Conservation (phyloP, 129 eudicot species). For the Calendula officinalis region DNA sequence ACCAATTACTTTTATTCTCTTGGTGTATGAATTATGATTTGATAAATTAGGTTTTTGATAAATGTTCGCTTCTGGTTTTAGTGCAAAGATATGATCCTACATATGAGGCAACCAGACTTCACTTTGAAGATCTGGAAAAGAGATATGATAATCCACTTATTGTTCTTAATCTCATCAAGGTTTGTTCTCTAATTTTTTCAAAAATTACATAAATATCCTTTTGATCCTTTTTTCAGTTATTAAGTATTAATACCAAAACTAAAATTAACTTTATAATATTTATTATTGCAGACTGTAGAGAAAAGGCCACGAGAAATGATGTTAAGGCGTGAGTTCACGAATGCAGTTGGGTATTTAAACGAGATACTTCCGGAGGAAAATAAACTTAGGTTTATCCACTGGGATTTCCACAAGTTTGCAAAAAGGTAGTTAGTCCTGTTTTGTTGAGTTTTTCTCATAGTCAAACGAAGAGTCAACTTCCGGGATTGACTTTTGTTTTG, state of each 20-base stretch:
- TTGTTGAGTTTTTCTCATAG: conserved; percentile 8
- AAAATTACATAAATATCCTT: not conserved
- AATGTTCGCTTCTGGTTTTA: conserved; percentile 26
- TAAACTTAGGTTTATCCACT: conserved; percentile 80
- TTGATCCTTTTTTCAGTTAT: not conserved
- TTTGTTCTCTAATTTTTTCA: conserved; percentile 26
- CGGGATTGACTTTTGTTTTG: conserved; percentile 25
- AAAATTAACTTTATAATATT: conserved; percentile 2
- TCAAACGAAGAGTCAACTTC: conserved; percentile 6
- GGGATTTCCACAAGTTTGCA: conserved; percentile 99
- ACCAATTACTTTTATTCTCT: conserved; percentile 12
- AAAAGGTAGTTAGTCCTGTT: conserved; percentile 59
- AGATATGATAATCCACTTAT: conserved; percentile 96
- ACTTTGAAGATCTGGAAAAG: conserved; percentile 79
- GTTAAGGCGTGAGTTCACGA: conserved; percentile 85
- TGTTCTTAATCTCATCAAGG: conserved; percentile 94
- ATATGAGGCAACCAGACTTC: conserved; percentile 88
- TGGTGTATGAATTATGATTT: not conserved
- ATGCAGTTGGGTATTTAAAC: conserved; percentile 93
- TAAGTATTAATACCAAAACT: not conserved
- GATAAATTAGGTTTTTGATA: conserved; percentile 20
- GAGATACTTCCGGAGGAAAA: conserved; percentile 83
- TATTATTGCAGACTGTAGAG: conserved; percentile 75
- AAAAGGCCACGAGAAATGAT: conserved; percentile 97
- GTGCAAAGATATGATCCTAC: conserved; percentile 98